Evolutionary conservation across 2,329 filamentous ascomycete species (phyloP).

Genomic region (Diaporthe sp.): DNA sequence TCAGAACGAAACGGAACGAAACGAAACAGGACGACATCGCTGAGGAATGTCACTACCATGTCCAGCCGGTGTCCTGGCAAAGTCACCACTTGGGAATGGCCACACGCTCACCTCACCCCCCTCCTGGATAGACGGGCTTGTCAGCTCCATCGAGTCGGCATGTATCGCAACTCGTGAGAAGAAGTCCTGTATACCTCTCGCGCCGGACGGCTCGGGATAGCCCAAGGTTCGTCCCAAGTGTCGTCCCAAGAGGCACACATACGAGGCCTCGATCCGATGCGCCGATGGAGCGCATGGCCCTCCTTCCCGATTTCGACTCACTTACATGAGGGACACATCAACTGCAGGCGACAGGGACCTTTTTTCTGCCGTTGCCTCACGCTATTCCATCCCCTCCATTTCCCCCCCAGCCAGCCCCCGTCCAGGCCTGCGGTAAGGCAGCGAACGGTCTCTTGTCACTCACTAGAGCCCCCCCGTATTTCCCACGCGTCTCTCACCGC

Average conservation of each 20-base stretch:
- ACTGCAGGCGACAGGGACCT: constrained; percentile 24
- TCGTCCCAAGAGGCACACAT: constrained; percentile 5
- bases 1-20: neutral
- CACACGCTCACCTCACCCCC: neutral
- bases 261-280: constrained; percentile 3
- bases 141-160: neutral
- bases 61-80: constrained; percentile 2
- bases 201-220: neutral
- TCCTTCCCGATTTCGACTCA: constrained; percentile 33
- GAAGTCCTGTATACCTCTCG: constrained; percentile 9
- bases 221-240: constrained; percentile 12
- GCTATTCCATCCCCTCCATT: neutral
- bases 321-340: constrained; percentile 30
- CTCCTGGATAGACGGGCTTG: neutral
- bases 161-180: neutral
- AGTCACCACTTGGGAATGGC: constrained; percentile 14
- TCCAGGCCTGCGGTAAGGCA: constrained; percentile 5
- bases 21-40: neutral
- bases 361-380: constrained; percentile 15
- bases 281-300: constrained; percentile 29
- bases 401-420: neutral
- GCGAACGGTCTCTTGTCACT: neutral
- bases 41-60: constrained; percentile 29
- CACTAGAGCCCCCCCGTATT: neutral
- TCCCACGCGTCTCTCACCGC: constrained; percentile 26